Percentiles rank a stretch among this genome's conserved stretches.
These are phyloP conservation scores for Yamagishiella unicocca DNA, from an alignment of 139 green algal species.

Conservation along the genomic window DNA sequence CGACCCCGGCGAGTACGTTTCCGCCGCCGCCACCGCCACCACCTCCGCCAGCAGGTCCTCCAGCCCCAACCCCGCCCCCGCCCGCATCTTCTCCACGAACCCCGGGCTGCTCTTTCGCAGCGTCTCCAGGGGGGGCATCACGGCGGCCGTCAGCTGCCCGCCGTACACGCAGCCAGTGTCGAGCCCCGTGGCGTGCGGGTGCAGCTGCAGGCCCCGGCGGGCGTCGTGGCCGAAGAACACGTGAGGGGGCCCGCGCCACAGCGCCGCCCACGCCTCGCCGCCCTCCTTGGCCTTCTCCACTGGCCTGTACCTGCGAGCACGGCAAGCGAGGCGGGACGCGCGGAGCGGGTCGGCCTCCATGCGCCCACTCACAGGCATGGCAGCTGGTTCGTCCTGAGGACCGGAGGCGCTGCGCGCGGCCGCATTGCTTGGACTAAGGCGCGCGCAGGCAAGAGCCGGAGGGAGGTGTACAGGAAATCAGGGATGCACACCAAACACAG, in stretches of 20 bases:
- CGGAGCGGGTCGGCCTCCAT: too few relatives aligned
- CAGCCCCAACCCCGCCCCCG: background rate
- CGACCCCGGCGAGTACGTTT: constrained; percentile 38
- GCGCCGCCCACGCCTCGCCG: constrained; percentile 60
- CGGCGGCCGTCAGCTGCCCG: constrained; percentile 71
- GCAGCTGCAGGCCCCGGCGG: constrained; percentile 66
- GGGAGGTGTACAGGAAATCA: too few relatives aligned
- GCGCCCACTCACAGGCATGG: too few relatives aligned
- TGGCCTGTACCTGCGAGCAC: background rate
- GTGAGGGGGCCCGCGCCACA: constrained; percentile 74
- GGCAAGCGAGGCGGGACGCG: too few relatives aligned
- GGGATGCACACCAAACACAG: too few relatives aligned
- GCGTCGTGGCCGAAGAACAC: constrained; percentile 86
- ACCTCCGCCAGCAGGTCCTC: constrained; percentile 38
- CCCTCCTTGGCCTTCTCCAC: constrained; percentile 50
- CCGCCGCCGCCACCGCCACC: constrained; percentile 33
- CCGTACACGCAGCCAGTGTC: constrained; percentile 88
- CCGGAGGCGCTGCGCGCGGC: too few relatives aligned
- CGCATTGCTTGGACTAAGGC: too few relatives aligned
- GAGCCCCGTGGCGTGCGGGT: constrained; percentile 72
- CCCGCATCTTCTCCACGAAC: background rate
- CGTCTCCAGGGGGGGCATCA: constrained; percentile 68
- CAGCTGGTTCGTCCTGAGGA: too few relatives aligned
- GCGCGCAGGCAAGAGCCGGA: too few relatives aligned
- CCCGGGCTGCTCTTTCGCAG: constrained; percentile 29